Evolutionary conservation across 805 yeast genomes (phyloP).

Genomic region (Cyberlindnera subsufficiens): DNA sequence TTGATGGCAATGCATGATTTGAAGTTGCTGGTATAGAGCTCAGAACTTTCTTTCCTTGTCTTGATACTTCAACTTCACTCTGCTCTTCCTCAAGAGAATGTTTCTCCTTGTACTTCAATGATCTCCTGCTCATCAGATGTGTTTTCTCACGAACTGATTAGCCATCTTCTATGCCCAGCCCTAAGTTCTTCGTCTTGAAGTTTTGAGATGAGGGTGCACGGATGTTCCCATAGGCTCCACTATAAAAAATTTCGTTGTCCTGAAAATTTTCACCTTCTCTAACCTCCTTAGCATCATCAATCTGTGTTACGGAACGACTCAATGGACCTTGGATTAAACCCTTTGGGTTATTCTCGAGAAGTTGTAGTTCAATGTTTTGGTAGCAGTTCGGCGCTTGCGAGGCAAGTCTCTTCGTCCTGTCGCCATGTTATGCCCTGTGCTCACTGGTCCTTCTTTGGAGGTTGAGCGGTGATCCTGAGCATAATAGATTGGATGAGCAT

Average conservation of each 20-base stretch:
- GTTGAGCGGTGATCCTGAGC: constrained; percentile 42
- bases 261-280: constrained; percentile 7
- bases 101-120: constrained; percentile 12
- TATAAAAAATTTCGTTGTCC: constrained; percentile 1
- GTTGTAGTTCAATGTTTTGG: constrained; percentile 22
- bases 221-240: constrained; percentile 1
- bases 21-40: constrained; percentile 16
- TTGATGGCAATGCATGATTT: constrained; percentile 16
- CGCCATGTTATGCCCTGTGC: constrained; percentile 15
- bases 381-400: constrained; percentile 62
- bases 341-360: constrained; percentile 12
- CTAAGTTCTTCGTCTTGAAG: not conserved
- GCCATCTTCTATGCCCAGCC: not conserved
- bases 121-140: constrained; percentile 18
- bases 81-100: constrained; percentile 3
- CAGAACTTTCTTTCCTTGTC: constrained; percentile 2
- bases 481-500: constrained; percentile 46
- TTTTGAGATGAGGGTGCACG: constrained; percentile 7
- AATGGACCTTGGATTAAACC: constrained; percentile 24
- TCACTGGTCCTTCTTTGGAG: constrained; percentile 27
- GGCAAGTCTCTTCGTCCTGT: constrained; percentile 27
- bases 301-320: constrained; percentile 50
- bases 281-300: constrained; percentile 24
- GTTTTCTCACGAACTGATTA: not conserved
- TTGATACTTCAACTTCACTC: constrained; percentile 4